These are phyloP conservation scores for Marvania coccoides DNA, from an alignment of 139 green algal species.

Conservation along the genomic window DNA sequence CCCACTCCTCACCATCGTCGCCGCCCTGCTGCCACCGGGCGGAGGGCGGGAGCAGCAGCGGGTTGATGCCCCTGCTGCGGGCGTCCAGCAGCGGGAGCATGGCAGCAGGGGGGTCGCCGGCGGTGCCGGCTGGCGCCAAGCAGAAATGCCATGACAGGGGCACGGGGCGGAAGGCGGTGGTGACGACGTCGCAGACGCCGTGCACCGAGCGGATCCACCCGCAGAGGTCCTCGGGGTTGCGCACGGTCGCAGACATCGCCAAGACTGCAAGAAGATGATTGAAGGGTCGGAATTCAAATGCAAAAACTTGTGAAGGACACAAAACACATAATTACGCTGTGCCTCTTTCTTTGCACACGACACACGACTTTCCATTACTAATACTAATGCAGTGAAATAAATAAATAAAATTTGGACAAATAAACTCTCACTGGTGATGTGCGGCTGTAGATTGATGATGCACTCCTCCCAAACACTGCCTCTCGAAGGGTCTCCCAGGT, in stretches of 20 bases:
- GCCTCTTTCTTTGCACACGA: too few relatives aligned
- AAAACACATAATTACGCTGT: too few relatives aligned
- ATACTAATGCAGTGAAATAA: too few relatives aligned
- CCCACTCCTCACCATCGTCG: slow-evolving; percentile 13
- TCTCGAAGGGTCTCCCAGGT: slow-evolving; percentile 66
- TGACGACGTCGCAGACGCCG: slow-evolving; percentile 59
- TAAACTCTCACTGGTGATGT: too few relatives aligned
- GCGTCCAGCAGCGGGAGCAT: slow-evolving; percentile 46
- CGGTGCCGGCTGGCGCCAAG: not conserved
- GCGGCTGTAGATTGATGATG: slow-evolving; percentile 89
- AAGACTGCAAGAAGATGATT: too few relatives aligned
- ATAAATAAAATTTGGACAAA: too few relatives aligned
- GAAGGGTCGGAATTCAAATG: too few relatives aligned
- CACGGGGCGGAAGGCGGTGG: slow-evolving; percentile 80
- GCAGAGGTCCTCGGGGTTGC: slow-evolving; percentile 87
- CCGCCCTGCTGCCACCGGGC: not conserved
- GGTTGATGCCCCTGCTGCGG: slow-evolving; percentile 31
- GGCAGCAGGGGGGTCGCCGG: not conserved
- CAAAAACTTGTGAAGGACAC: too few relatives aligned
- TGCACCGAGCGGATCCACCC: slow-evolving; percentile 86
- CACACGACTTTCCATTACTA: too few relatives aligned
- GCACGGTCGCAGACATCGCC: slow-evolving; percentile 90
- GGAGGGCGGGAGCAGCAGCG: slow-evolving; percentile 23
- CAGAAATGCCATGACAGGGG: slow-evolving; percentile 87
- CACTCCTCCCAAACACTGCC: slow-evolving; percentile 96